phyloP scores from a whole-genome alignment of 2,329 filamentous ascomycete species.

The Cladosporium colombiae region DNA sequence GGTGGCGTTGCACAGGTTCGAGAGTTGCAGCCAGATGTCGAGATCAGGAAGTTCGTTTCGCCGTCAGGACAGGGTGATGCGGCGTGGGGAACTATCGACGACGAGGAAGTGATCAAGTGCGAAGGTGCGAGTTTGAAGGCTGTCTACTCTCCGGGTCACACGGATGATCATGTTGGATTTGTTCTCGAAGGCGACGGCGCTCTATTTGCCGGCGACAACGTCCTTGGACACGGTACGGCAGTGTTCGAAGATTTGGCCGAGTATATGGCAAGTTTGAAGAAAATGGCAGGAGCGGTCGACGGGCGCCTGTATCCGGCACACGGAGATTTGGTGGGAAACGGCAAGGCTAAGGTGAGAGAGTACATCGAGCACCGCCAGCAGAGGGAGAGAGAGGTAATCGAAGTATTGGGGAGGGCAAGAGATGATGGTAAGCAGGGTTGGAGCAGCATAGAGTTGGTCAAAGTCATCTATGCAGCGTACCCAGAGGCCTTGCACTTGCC shows the following conservation, averaged over 20 bases:
- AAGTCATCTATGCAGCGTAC: constrained; percentile 79
- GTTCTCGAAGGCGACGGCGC: constrained; percentile 61
- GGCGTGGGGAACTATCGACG: constrained; percentile 42
- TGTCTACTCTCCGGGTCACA: constrained; percentile 72
- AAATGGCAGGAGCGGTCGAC: constrained; percentile 66
- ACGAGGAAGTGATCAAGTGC: constrained; percentile 46
- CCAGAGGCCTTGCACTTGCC: constrained; percentile 73
- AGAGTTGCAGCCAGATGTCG: constrained; percentile 61
- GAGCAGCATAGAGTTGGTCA: constrained; percentile 81
- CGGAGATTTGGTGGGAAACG: constrained; percentile 74
- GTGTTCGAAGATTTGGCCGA: constrained; percentile 75
- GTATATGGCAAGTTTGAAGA: constrained; percentile 69
- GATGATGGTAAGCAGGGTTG: constrained; percentile 46
- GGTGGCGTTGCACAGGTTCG: constrained; percentile 73
- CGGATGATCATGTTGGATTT: constrained; percentile 79
- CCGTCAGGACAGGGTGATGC: constrained; percentile 24
- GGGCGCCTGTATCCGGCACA: constrained; percentile 85
- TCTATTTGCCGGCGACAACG: constrained; percentile 87
- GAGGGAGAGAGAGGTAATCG: constrained; percentile 76
- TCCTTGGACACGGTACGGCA: constrained; percentile 81
- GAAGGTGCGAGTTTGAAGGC: constrained; percentile 69
- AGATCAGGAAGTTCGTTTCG: constrained; percentile 59
- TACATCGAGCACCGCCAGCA: constrained; percentile 81
- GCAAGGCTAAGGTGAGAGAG: constrained; percentile 69
- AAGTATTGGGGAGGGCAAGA: constrained; percentile 51